A percentile compares a stretch with the other conserved stretches of the same genome.
Conservation (phyloP, 768 basidiomycete species). For the Gyrodon lividus region DNA sequence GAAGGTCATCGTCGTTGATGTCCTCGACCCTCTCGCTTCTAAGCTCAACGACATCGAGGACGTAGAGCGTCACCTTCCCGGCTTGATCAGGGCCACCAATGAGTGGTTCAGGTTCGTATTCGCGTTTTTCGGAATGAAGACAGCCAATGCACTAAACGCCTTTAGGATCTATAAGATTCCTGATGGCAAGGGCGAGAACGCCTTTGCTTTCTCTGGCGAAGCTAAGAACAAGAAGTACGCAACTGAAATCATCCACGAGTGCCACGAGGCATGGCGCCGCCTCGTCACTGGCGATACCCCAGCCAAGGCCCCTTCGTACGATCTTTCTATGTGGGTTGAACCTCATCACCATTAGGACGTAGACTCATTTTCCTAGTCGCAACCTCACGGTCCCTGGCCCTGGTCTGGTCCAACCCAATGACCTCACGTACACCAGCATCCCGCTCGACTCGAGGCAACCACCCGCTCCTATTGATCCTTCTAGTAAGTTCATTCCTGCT, state of each 20-base stretch:
- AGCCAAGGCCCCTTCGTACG: slow-evolving; percentile 68
- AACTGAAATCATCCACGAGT: slow-evolving; percentile 98
- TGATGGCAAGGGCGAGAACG: slow-evolving; percentile 95
- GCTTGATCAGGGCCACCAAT: slow-evolving; percentile 94
- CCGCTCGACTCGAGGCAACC: slow-evolving; percentile 81
- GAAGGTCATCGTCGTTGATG: slow-evolving; percentile 99
- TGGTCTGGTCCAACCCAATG: slow-evolving; percentile 60
- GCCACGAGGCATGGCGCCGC: slow-evolving; percentile 97
- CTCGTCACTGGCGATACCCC: slow-evolving; percentile 79
- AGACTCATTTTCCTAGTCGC: slow-evolving; percentile 46
- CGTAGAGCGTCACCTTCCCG: slow-evolving; percentile 96
- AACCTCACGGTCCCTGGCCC: slow-evolving; percentile 77
- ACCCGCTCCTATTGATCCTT: slow-evolving; percentile 86
- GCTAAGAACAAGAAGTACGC: slow-evolving; percentile 99
- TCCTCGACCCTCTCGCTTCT: slow-evolving; percentile 91
- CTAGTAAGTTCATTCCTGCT: slow-evolving; percentile 53
- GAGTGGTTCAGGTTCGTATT: slow-evolving; percentile 92
- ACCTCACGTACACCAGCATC: slow-evolving; percentile 60
- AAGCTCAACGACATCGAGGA: slow-evolving; percentile 99
- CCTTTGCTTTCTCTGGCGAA: slow-evolving; percentile 98
- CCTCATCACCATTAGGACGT: not conserved
- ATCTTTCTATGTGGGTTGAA: slow-evolving; percentile 77
- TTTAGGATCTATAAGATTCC: slow-evolving; percentile 92
- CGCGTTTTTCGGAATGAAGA: not conserved
- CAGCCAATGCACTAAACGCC: slow-evolving; percentile 3